Base-by-base conservation (phyloP, 148 eudicot species). In the Silene conica region DNA sequence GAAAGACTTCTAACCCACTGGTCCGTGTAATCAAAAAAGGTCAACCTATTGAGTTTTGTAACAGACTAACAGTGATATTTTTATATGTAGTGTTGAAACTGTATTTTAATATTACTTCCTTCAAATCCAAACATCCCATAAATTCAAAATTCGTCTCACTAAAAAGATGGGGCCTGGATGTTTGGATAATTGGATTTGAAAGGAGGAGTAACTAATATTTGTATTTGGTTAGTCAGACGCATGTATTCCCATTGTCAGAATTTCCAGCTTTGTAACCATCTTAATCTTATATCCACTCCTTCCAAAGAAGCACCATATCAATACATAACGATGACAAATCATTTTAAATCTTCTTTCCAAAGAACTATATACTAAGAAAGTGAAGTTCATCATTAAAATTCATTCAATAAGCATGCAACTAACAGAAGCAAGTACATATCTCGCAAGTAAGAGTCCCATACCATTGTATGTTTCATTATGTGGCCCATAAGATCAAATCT, bases 401-500 rank as follows among this genome's bases (percentile, higher is more conserved):
- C 25, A 41, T n/a, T n/a, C n/a, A n/a, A 15, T 2, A 66, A 66
- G 13, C 56, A 45, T 45, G 3, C 21, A 34, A 55, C 2, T 38
- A 12, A 25, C 26, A 19, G 26, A 57, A 21, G 6, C 19, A 50
- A 5, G 2, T 54, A 69, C 50, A 18, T 48, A 25, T 41, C 45
- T 13, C 66, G 13, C 3, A 57, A 6, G 48, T 31, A 20, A 16
- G 18, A 60, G 50, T 16, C 46, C n/a, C 88, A 65, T 95, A 95
- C 99, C 97, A 95, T 89, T 26, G 97, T 92, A 75, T 74, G 87
- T 77, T 90, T 95, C 99, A 95, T 92, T 66, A 95, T 83, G 77
- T 95, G 99, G 54, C 99, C 99, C 97, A 92, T 92, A 48, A 95
- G 96, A 81, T 95, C 99, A 87, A 95, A 95, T 69, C 99, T 94